Evolutionary conservation across 2,329 filamentous ascomycete species (phyloP).

Genomic region (Plectosphaerella sp.): DNA sequence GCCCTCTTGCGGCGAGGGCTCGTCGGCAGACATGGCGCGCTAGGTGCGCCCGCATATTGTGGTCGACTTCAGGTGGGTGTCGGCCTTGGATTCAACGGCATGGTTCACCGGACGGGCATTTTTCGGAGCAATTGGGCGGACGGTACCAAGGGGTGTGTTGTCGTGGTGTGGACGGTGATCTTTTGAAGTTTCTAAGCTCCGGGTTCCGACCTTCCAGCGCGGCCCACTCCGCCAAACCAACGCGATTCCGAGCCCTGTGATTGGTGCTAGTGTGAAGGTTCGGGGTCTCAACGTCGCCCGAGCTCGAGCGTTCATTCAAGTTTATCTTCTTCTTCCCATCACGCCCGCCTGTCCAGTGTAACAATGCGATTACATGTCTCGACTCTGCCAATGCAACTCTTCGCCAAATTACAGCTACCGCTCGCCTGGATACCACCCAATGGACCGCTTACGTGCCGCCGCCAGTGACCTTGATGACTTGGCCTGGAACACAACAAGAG

Average conservation of each 20-base stretch:
- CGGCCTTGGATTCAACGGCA: no score
- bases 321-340: not conserved
- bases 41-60: conserved; percentile 39
- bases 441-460: conserved; percentile 15
- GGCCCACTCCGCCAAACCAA: not conserved
- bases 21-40: conserved; percentile 38
- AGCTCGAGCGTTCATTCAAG: not conserved
- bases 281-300: no score
- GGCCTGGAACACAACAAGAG: conserved; percentile 17
- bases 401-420: no score
- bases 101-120: no score
- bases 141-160: not conserved
- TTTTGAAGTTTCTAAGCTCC: not conserved
- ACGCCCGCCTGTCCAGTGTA: not conserved
- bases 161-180: not conserved
- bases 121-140: no score
- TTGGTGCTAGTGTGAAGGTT: no score
- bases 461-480: conserved; percentile 33
- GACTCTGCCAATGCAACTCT: no score
- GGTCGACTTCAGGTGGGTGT: not conserved
- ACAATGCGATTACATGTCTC: not conserved
- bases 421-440: not conserved
- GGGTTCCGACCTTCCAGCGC: not conserved
- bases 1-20: conserved; percentile 26
- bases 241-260: not conserved